A percentile compares a stretch with the other conserved stretches of the same genome.
phyloP scores from a whole-genome alignment of 2,329 filamentous ascomycete genomes.

The Fulvia fulva region DNA sequence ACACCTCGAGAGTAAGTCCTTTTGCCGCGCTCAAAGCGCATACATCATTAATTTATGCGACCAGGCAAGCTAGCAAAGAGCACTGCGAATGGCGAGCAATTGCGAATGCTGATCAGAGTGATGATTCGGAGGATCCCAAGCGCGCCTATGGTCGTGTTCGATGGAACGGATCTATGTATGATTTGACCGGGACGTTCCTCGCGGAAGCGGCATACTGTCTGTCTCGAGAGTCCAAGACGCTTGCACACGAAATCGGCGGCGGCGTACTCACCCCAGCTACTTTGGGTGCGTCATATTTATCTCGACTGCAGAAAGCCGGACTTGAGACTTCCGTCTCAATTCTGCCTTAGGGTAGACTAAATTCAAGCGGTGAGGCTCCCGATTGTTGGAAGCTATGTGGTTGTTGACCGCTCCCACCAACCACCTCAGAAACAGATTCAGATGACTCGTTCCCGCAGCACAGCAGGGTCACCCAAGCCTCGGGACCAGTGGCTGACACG shows the following conservation, averaged over 20 bases:
- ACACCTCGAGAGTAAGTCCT: conserved; percentile 41
- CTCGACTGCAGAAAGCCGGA: conserved; percentile 58
- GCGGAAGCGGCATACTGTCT: conserved; percentile 63
- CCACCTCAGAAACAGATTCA: neutral
- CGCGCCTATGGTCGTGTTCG: conserved; percentile 54
- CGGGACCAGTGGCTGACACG: neutral
- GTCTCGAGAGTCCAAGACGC: conserved; percentile 51
- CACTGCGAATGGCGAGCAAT: conserved; percentile 61
- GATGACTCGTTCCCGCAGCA: neutral
- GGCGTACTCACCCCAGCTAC: conserved; percentile 70
- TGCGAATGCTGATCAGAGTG: conserved; percentile 54
- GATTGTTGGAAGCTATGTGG: conserved; percentile 15
- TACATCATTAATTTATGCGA: neutral
- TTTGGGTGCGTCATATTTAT: conserved; percentile 63
- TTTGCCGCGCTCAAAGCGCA: neutral
- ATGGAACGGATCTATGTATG: conserved; percentile 61
- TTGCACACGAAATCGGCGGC: conserved; percentile 54
- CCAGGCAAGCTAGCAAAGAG: conserved; percentile 55
- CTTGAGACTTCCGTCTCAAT: conserved; percentile 55
- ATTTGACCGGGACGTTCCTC: conserved; percentile 61
- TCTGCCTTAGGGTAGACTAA: conserved; percentile 26
- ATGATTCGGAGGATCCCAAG: conserved; percentile 42
- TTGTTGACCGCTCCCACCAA: conserved; percentile 12
- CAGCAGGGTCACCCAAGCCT: neutral
- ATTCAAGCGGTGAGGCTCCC: conserved; percentile 2